phyloP scores from a whole-genome alignment of 192 early-diverging fungal species.

The Ramicandelaber brevisporus region DNA sequence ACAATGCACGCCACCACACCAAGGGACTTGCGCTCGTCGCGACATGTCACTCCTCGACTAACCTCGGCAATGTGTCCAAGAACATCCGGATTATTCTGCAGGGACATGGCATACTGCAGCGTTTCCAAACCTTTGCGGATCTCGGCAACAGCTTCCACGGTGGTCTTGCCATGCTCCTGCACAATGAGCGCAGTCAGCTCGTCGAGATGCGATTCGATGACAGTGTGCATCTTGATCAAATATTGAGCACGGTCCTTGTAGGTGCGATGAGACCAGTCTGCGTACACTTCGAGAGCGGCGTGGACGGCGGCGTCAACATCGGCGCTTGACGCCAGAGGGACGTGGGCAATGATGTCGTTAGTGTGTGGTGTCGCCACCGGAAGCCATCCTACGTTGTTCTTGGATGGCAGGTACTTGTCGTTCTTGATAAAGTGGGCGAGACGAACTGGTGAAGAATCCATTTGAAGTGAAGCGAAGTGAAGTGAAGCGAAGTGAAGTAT shows the following conservation, averaged over 20 bases:
- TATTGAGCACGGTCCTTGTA: constrained; percentile 39
- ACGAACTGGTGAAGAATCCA: not conserved
- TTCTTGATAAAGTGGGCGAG: not conserved
- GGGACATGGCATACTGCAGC: constrained; percentile 41
- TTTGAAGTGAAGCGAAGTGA: not conserved
- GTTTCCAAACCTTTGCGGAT: constrained; percentile 56
- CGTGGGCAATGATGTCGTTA: constrained; percentile 28
- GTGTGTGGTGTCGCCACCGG: constrained; percentile 36
- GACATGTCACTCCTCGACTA: constrained; percentile 33
- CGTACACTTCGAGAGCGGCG: constrained; percentile 23
- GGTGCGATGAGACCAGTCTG: constrained; percentile 28
- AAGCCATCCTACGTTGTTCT: too few species aligned
- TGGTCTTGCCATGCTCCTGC: constrained; percentile 57
- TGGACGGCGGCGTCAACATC: constrained; percentile 36
- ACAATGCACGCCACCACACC: constrained; percentile 59
- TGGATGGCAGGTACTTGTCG: too few species aligned
- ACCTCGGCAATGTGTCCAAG: constrained; percentile 39
- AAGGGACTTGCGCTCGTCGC: constrained; percentile 30
- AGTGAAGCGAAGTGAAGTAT: not conserved
- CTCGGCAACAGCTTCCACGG: constrained; percentile 40
- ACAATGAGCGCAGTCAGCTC: constrained; percentile 49
- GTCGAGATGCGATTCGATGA: constrained; percentile 22
- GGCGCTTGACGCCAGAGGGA: constrained; percentile 23
- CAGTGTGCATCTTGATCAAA: constrained; percentile 28
- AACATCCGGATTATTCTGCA: too few species aligned